Evolutionary conservation across 768 basidiomycete genomes (phyloP).

Genomic region (Suillus variegatus): DNA sequence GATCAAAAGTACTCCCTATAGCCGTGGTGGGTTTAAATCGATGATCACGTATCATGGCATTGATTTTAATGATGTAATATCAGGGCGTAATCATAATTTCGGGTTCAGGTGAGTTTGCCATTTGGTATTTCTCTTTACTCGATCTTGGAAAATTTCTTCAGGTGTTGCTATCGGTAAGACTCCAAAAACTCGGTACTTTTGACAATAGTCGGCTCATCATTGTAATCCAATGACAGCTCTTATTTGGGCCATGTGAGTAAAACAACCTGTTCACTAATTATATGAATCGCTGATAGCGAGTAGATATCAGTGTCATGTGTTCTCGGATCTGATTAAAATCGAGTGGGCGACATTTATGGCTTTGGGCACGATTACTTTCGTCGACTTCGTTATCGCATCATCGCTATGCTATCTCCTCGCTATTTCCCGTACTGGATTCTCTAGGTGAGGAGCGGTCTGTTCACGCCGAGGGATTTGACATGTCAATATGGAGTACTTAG

Average conservation of each 20-base stretch:
- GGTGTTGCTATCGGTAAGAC: background rate
- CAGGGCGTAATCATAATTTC: background rate
- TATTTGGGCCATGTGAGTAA: slow-evolving; percentile 1
- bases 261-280: background rate
- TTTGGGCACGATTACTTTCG: background rate
- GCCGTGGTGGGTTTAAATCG: background rate
- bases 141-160: background rate
- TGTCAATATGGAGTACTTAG: background rate
- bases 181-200: background rate
- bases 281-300: background rate
- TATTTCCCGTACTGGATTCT: background rate
- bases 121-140: background rate
- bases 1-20: background rate
- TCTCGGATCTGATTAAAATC: background rate
- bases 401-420: slow-evolving; percentile 1
- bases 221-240: background rate
- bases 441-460: background rate
- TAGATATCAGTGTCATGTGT: background rate
- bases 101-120: background rate
- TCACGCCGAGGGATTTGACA: background rate
- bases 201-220: background rate
- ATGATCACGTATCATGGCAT: background rate
- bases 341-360: background rate
- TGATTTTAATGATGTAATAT: background rate
- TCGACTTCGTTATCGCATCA: background rate